Base-by-base conservation (phyloP, 2,329 filamentous ascomycete genomes). In the Didymella segeticola region DNA sequence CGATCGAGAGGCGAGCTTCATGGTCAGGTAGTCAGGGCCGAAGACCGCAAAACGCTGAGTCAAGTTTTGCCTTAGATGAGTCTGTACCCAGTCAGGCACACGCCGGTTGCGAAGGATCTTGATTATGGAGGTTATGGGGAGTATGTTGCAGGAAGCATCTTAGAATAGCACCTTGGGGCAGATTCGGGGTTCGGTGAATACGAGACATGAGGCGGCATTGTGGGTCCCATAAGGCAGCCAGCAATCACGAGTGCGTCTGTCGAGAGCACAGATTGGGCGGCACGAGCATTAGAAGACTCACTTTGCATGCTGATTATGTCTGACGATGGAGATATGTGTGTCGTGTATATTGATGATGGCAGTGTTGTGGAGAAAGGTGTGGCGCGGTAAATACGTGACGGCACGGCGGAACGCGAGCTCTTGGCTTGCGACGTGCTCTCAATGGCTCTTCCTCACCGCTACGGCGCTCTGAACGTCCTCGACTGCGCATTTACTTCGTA, bases 141-240 rank as follows among this genome's bases (percentile, higher is more conserved):
- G 14, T 34, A 27, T 20, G 39, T 27, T 48, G 45, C 33, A 27
- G 30, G 23, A 34, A 38, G 33, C 51, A 23, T 41, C 38, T 20
- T 43, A 7, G 38, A 39, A 53, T 39, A 48, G 38, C 39, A 22
- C 25, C 12, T 2, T 22, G 43, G 50, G 33, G 43, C 30, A 27
- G 37, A 38, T 29, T 48, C 45, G 51, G 51, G 38, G 14, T 45
- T 54, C 51, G 34, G 25, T 14, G 3, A 6, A 12, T 15, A 26
- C 23, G 22, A 48, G 51, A 54, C 27, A 54, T 33, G 20, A 27
- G 37, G 38, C 39, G 39, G 50, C 50, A 47, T 20, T 20, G 43
- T 43, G 43, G 43, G 20, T 23, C 23, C 37, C 9, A n/a, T 27
- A 20, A 43, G 51, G 43, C 43, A 34, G 10, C 38, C 43, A 42